Conservation (phyloP, 371 early-diverging fungal genomes). For the Zopfochytrium polystomum region DNA sequence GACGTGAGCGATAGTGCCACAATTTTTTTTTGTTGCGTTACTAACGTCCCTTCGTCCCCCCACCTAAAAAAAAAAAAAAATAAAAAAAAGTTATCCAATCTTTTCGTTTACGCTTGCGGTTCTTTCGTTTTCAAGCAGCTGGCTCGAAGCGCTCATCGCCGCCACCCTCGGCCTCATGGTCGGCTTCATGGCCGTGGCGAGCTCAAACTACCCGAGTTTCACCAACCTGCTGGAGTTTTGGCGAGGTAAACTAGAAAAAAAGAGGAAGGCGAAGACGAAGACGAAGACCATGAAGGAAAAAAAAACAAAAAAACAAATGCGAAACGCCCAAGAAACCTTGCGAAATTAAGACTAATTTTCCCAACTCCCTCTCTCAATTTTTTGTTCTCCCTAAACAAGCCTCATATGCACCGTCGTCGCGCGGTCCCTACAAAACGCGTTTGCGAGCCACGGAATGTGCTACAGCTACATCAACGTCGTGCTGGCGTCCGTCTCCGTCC, state of each 20-base stretch:
- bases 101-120: constrained; percentile 13
- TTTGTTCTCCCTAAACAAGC: constrained; percentile 35
- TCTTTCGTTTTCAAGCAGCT: constrained; percentile 5
- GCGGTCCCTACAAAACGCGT: constrained; percentile 4
- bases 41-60: constrained; percentile 4
- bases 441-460: constrained; percentile 10
- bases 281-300: too few species aligned
- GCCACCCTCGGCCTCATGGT: constrained; percentile 32
- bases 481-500: constrained; percentile 13
- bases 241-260: too few species aligned
- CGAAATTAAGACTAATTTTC: background rate
- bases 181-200: constrained; percentile 25
- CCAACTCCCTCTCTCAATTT: background rate
- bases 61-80: too few species aligned
- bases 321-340: too few species aligned
- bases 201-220: constrained; percentile 18
- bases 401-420: constrained; percentile 10
- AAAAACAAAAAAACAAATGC: too few species aligned
- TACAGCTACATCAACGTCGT: constrained; percentile 14
- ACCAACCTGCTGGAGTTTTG: constrained; percentile 39
- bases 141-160: constrained; percentile 27
- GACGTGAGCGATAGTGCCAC: background rate
- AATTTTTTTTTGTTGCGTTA: background rate
- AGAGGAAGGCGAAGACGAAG: too few species aligned
- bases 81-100: constrained; percentile 8